Base-by-base conservation (phyloP, 768 basidiomycete species). In the Pisolithus orientalis region DNA sequence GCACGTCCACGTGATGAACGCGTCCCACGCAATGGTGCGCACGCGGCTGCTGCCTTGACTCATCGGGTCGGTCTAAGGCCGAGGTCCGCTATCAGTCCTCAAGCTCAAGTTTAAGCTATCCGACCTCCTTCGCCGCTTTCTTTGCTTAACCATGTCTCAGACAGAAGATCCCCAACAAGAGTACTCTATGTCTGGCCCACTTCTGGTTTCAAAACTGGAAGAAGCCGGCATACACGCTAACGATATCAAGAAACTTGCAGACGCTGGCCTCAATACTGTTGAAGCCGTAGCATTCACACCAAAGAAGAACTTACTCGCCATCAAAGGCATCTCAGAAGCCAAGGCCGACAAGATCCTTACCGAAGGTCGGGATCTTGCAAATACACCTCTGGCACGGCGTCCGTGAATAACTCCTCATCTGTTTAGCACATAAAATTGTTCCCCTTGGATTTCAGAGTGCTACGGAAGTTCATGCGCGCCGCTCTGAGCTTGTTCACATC, bases 401-500 rank as follows among this genome's bases (percentile, higher is more conserved):
- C 16, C 34, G 40, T 52, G 43, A 53, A 49, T 57, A 44, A 52
- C 45, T 54, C 37, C 55, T 27, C 53, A 45, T 42, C 32, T 48
- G 46, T 52, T 9, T 59, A 97, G 95, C 94, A 3, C 85, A 87
- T 64, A 98, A 97, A 73, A 90, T 97, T 60, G 86, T 99, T 28
- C 96, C 95, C 6, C 82, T 98, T 55, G 96, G 96, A 4, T 99
- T 99, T 67, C 93, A 94, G 57, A 98, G 95, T 52, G 96, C 96
- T 16, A 98, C 96, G 13, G 96, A 97, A 65, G 89, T 97, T 6
- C 96, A 99, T 66, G 88, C 93, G 21, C 84, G 94, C 51, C 79
- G 96, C 42, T 89, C 94, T 16, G 96, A 99, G 65, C 80, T 98
- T 29, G 91, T 99, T 21, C 89, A 90, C 70, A 94, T 99, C 55